phyloP scores from a whole-genome alignment of 306 rosid species.

The Quercus gilva region DNA sequence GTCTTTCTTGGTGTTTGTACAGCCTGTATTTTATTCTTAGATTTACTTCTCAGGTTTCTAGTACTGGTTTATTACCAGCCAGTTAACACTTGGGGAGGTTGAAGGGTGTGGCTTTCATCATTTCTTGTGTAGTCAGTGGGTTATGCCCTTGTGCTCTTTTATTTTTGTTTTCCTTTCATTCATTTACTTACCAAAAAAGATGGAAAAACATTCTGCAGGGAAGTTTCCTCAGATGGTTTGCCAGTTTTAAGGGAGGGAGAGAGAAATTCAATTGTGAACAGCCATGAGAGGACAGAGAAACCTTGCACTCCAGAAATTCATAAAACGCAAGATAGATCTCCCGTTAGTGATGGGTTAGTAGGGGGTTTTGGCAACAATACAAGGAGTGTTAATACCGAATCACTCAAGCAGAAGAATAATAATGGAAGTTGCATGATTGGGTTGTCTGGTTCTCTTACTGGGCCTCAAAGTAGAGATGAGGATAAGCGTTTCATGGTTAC shows the following conservation, averaged over 20 bases:
- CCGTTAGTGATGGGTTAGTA: conserved; percentile 13
- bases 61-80: neutral
- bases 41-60: neutral
- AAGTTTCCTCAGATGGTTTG: conserved; percentile 32
- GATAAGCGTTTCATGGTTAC: neutral
- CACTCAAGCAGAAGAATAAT: conserved; percentile 28
- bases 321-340: conserved; percentile 12
- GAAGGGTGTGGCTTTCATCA: neutral
- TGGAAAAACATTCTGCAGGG: conserved; percentile 24
- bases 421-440: conserved; percentile 1
- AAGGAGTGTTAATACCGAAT: conserved; percentile 10
- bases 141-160: neutral
- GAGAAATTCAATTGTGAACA: conserved; percentile 25
- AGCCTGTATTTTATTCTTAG: neutral
- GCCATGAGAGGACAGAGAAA: conserved; percentile 22
- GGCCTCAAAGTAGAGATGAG: conserved; percentile 21
- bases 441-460: conserved; percentile 15
- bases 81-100: neutral
- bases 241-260: conserved; percentile 27
- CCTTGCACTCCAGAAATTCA: conserved; percentile 5
- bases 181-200: neutral
- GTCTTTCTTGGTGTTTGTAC: neutral
- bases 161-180: neutral
- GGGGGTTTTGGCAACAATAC: conserved; percentile 15
- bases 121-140: neutral